Evolutionary conservation across 768 basidiomycete species (phyloP).

Genomic region (Leccinellum luteum): DNA sequence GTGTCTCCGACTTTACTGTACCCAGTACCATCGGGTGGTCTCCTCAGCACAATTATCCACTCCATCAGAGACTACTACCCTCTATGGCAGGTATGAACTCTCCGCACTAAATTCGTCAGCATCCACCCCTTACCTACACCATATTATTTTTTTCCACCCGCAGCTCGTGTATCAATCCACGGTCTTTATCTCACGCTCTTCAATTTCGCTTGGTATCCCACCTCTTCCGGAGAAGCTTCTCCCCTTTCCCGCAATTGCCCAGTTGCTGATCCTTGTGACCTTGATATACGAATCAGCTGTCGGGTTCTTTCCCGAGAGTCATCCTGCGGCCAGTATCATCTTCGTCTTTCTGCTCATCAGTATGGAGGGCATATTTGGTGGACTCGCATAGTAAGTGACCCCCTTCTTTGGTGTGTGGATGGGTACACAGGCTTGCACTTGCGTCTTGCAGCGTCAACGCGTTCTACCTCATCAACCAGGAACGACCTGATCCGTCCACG

Average conservation of each 20-base stretch:
- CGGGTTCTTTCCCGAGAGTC: conserved; percentile 55
- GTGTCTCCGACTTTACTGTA: conserved; percentile 89
- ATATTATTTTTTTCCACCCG: background rate
- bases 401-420: background rate
- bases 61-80: conserved; percentile 92
- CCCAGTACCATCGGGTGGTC: conserved; percentile 68
- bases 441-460: conserved; percentile 76
- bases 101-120: conserved; percentile 8
- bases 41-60: conserved; percentile 77
- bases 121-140: conserved; percentile 1
- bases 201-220: conserved; percentile 81
- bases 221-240: conserved; percentile 70
- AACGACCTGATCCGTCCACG: conserved; percentile 47
- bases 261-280: conserved; percentile 59
- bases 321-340: conserved; percentile 47
- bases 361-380: conserved; percentile 90
- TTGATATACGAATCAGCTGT: conserved; percentile 66
- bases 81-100: conserved; percentile 73
- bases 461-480: conserved; percentile 81
- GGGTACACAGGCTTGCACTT: background rate
- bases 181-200: conserved; percentile 91
- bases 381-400: conserved; percentile 75
- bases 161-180: conserved; percentile 86
- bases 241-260: conserved; percentile 72
- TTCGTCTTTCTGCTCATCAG: conserved; percentile 77